A percentile compares a stretch with the other conserved stretches of the same genome.
Evolutionary conservation across 164 flowering plant species (phyloP).

Genomic region (Santalum album): DNA sequence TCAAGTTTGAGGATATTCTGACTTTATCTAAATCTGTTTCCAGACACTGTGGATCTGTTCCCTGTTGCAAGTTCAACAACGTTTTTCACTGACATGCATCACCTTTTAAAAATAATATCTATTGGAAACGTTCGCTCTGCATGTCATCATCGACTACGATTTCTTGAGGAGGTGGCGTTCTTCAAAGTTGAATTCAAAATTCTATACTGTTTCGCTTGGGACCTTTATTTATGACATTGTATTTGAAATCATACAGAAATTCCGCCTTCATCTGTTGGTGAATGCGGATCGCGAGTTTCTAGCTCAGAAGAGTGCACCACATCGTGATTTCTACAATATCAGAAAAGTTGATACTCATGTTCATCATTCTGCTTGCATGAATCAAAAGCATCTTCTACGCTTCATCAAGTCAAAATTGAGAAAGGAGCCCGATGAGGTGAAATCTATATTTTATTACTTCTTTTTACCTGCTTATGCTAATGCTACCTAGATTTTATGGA

Average conservation of each 20-base stretch:
- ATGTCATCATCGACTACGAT: slow-evolving; percentile 54
- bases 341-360: slow-evolving; percentile 78
- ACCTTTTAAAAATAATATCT: slow-evolving; percentile 41
- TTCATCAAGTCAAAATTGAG: slow-evolving; percentile 63
- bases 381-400: slow-evolving; percentile 67
- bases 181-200: background rate
- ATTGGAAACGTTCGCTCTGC: slow-evolving; percentile 51
- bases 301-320: slow-evolving; percentile 73
- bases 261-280: slow-evolving; percentile 53
- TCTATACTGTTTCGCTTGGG: background rate
- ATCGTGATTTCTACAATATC: slow-evolving; percentile 72
- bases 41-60: slow-evolving; percentile 49
- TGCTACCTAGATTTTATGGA: background rate
- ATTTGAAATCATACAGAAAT: slow-evolving; percentile 38
- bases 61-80: slow-evolving; percentile 63
- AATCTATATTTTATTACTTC: background rate
- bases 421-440: slow-evolving; percentile 76
- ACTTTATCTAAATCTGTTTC: slow-evolving; percentile 3
- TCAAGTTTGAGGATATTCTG: background rate
- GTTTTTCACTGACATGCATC: slow-evolving; percentile 81
- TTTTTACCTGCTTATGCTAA: too few species aligned
- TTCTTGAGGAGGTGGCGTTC: slow-evolving; percentile 59
- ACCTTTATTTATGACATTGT: slow-evolving; percentile 2
- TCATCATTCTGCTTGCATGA: slow-evolving; percentile 87
- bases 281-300: slow-evolving; percentile 65